These are phyloP conservation scores for Aspergillus sp. DNA, from an alignment of 2,329 filamentous ascomycete species.

Conservation along the genomic window DNA sequence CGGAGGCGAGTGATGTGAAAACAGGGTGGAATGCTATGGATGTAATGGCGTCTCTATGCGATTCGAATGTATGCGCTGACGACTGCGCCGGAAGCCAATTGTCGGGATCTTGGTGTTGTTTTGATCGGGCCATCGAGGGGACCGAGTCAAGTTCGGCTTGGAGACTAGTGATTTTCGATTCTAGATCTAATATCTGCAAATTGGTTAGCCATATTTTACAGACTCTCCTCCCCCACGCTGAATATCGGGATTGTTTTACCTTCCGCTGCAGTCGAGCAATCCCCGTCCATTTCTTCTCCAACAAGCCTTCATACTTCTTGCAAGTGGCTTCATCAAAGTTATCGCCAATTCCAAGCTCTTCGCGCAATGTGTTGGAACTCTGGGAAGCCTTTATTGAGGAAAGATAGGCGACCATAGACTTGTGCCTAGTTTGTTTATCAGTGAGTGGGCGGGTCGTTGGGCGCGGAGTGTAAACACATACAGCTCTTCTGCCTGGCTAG, in stretches of 20 bases:
- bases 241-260: constrained; percentile 46
- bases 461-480: constrained; percentile 48
- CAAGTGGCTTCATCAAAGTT: constrained; percentile 75
- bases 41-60: constrained; percentile 77
- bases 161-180: constrained; percentile 66
- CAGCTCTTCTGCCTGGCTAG: constrained; percentile 85
- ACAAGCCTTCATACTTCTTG: constrained; percentile 89
- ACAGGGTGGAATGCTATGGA: constrained; percentile 89
- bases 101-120: constrained; percentile 10
- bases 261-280: constrained; percentile 94
- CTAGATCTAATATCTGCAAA: constrained; percentile 86
- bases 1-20: constrained; percentile 86
- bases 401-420: constrained; percentile 88
- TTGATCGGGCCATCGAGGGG: constrained; percentile 8
- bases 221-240: neutral
- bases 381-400: constrained; percentile 68
- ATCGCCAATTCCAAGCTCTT: constrained; percentile 62
- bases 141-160: constrained; percentile 14
- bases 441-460: neutral
- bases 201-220: constrained; percentile 1
- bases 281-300: constrained; percentile 99
- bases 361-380: constrained; percentile 68
- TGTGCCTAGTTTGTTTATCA: constrained; percentile 62
- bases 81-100: constrained; percentile 37
- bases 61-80: constrained; percentile 74